Conservation (phyloP, 2,329 filamentous ascomycete genomes). For the Dichotomopilus funicola region DNA sequence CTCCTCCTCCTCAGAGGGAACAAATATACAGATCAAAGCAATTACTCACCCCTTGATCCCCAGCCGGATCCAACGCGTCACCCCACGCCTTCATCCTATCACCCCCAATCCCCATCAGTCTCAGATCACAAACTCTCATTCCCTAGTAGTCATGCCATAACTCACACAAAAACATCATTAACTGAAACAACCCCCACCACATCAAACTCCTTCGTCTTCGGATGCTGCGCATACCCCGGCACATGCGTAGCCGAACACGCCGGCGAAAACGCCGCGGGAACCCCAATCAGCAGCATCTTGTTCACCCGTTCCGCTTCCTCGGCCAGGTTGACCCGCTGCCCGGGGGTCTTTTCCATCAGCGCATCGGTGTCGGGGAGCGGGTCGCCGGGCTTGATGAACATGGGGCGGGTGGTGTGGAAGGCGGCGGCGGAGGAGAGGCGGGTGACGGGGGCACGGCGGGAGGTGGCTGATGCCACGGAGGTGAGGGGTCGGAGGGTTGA, state of each 20-base stretch:
- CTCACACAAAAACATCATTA: conserved; percentile 92
- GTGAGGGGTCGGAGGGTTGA: conserved; percentile 7
- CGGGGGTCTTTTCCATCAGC: conserved; percentile 78
- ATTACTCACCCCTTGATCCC: conserved; percentile 63
- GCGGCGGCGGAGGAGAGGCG: neutral
- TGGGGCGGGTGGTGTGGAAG: conserved; percentile 60
- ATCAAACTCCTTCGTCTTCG: conserved; percentile 70
- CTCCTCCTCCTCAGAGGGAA: neutral
- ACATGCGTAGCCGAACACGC: conserved; percentile 62
- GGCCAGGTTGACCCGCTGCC: conserved; percentile 83
- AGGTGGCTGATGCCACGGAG: neutral
- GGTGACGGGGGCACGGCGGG: neutral
- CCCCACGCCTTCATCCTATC: conserved; percentile 84
- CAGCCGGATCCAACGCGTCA: conserved; percentile 66
- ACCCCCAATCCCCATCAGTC: neutral
- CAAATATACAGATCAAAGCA: neutral
- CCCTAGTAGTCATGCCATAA: conserved; percentile 12
- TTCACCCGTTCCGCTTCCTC: conserved; percentile 59
- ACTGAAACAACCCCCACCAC: conserved; percentile 85
- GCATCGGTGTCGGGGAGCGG: conserved; percentile 69
- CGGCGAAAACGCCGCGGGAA: conserved; percentile 68
- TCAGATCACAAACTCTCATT: neutral
- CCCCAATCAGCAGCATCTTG: conserved; percentile 77
- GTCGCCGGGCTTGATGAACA: conserved; percentile 71
- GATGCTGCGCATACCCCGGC: conserved; percentile 77